Conservation (phyloP, 139 green algal genomes). For the Tetradesmus obliquus region DNA sequence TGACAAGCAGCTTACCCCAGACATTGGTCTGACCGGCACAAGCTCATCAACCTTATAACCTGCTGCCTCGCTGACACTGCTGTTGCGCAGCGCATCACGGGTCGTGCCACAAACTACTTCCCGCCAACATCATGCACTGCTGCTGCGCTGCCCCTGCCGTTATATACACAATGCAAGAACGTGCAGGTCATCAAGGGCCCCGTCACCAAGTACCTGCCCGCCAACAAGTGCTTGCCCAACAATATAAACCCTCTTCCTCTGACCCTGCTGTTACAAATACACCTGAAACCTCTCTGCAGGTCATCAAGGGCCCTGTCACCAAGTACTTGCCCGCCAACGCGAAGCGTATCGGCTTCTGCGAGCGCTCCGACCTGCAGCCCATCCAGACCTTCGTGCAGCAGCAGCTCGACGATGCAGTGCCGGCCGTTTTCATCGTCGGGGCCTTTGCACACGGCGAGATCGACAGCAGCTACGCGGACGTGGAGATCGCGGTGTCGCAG, state of each 20-base stretch:
- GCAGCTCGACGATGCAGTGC: constrained; percentile 53
- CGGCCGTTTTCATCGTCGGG: constrained; percentile 92
- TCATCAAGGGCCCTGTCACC: constrained; percentile 92
- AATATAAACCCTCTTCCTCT: no score
- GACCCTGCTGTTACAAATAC: no score
- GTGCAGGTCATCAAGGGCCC: constrained; percentile 87
- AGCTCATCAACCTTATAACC: no score
- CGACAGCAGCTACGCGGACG: constrained; percentile 87
- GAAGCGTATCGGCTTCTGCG: constrained; percentile 87
- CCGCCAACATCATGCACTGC: constrained; percentile 53
- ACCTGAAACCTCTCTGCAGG: constrained; percentile 38
- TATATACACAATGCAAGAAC: no score
- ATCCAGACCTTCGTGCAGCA: constrained; percentile 65
- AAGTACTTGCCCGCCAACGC: constrained; percentile 82
- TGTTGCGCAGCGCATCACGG: constrained; percentile 80
- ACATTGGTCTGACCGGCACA: no score
- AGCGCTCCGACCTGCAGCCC: constrained; percentile 66
- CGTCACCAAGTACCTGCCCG: constrained; percentile 88
- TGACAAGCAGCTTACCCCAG: no score
- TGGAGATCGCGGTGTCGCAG: constrained; percentile 89
- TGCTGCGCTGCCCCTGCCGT: no score
- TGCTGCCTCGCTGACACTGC: no score
- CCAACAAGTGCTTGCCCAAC: background rate
- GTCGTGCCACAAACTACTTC: constrained; percentile 48
- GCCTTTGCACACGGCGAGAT: constrained; percentile 95